Conservation (phyloP, 192 early-diverging fungal genomes). For the Lunasporangiospora selenospora region DNA sequence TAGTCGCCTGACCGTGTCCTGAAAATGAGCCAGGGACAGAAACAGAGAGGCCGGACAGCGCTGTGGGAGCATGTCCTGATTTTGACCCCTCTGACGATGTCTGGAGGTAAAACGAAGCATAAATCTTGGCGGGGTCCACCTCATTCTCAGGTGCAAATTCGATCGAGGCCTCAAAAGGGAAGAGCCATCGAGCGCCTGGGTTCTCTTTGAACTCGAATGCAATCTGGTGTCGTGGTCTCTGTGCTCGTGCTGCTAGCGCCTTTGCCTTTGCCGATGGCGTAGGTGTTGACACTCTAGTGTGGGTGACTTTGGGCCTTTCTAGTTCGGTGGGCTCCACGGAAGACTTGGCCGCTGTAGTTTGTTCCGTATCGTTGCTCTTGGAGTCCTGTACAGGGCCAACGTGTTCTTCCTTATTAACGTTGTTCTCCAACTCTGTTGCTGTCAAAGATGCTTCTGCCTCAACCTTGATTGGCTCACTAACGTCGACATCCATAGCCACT, state of each 20-base stretch:
- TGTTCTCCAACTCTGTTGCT: no score
- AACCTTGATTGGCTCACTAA: no score
- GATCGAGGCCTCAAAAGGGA: constrained; percentile 29
- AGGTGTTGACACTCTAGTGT: no score
- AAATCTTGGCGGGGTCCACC: constrained; percentile 14
- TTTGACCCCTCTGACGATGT: constrained; percentile 18
- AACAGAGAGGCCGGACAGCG: neutral
- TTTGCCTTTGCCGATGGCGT: neutral
- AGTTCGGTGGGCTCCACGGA: no score
- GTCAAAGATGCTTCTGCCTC: neutral
- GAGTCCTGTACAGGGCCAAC: no score
- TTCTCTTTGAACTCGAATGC: constrained; percentile 41
- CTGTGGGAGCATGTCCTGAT: neutral
- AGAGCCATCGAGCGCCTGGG: constrained; percentile 34
- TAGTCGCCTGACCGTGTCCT: constrained; percentile 21
- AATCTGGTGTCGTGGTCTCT: constrained; percentile 25
- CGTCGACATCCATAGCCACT: no score
- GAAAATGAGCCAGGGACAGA: neutral
- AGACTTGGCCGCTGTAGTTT: no score
- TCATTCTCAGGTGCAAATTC: constrained; percentile 15
- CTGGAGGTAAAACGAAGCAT: constrained; percentile 29
- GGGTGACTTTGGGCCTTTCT: no score
- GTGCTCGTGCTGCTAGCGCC: neutral
- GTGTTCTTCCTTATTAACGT: no score
- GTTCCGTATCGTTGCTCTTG: no score